Evolutionary conservation across 331 rosid genomes (phyloP), one percentile per base, ranked within the genome.

Genomic region (Stylosanthes scabra): DNA sequence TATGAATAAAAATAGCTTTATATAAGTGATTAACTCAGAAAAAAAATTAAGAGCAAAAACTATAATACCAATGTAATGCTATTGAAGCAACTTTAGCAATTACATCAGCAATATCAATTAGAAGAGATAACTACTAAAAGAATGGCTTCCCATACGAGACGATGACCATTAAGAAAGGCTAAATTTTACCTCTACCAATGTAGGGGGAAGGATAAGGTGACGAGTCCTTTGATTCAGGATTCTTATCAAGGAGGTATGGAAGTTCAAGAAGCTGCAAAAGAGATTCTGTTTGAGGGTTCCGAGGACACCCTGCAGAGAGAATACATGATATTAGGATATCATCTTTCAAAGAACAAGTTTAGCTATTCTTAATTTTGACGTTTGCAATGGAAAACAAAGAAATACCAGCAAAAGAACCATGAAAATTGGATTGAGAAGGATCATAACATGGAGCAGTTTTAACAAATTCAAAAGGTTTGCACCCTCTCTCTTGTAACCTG

Each of bases 281-380:
- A 51, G 89, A 91, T 70, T 81, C 95, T 39, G 99, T 94, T 86
- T 91, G 99, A 57, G 97, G 92, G 77, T 87, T 94, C 74, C 89
- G 86, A 47, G 68, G 52, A 60, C 51, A 70, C 27, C 68, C 99
- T 94, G 96, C 82, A 74, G 79, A 66, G 31, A 49, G 41, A 49
- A 63, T 40, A 47, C 11, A 47, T 12, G 37, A 58, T 5, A 63
- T 57, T 49, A 12, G 34, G 52, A 55, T 67, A 28, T 77, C 60
- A 28, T 77, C 60, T 45, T 73, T 47, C 60, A 27, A 44, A 74
- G 41, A 34, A 49, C 16, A 73, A n/a, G 57, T 20, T 10, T 40
- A 78, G 50, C 34, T 54, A 65, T 64, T 64, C 41, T 39, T 63
- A 61, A 34, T 49, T 34, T 41, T 50, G 16, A 28, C n/a, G 54